Evolutionary conservation across 2,329 filamentous ascomycete genomes (phyloP), one percentile per base, ranked within the genome.

Genomic region (Cytospora piceae): DNA sequence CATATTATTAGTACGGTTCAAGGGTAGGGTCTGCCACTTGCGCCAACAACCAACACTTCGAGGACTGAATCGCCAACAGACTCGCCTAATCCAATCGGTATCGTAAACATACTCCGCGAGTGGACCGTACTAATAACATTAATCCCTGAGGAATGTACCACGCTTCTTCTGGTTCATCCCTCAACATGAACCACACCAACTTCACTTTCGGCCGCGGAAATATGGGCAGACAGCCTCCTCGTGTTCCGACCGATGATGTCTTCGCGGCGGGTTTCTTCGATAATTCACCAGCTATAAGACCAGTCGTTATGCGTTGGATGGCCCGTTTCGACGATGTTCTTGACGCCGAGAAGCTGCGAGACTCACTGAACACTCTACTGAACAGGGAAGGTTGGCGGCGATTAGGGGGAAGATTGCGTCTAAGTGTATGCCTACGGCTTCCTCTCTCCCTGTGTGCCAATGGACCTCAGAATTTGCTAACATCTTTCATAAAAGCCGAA

Each of bases 341-440:
- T 2, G 80, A 84, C 64, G 68, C 75, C 0, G 70, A 77, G 0
- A 79, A 74, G 53, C 73, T 84, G 2, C 71, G 72, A 2, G 60
- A 55, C 12, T 70, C 79, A 0, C 70, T 84, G 2, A 70, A 72
- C 8, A 70, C 68, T 14, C 70, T 84, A 12, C 78, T 42, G 3
- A 42, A 20, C 20, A 42, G 15, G 15, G 14, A 77, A 1, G 78
- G 79, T 46, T 84, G 81, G 82, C 75, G 75, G 34, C 80, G 80
- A 65, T 68, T 84, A 1, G 81, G 79, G 0, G 82, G 80, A 6
- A 75, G 81, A 8, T 66, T 83, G 17, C 72, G 80, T n/a, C 17
- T 55, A 12, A n/a, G 15, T 32, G 53, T 55, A 32, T 27, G 53
- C 31, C 29, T 20, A 24, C 27, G 4, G 17, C 17, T 20, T 42